Evolutionary conservation across 805 yeast species (phyloP).

Genomic region (Limtongia smithiae): DNA sequence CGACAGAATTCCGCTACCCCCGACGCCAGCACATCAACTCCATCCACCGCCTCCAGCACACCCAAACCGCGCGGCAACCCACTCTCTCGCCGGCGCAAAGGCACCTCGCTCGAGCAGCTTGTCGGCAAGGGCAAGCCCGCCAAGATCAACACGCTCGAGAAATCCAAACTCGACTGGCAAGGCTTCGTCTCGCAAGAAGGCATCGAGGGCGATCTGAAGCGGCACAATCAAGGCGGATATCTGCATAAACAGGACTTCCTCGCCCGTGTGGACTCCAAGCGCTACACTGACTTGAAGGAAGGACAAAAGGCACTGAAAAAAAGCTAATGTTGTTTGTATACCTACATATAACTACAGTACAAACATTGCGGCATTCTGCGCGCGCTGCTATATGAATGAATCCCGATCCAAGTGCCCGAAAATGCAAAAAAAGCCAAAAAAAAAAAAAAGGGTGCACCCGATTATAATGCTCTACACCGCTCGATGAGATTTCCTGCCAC

Average conservation of each 20-base stretch:
- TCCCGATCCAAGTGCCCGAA: background rate
- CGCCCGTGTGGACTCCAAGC: constrained; percentile 61
- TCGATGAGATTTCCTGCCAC: constrained; percentile 30
- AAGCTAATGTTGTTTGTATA: background rate
- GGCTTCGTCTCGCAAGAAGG: constrained; percentile 84
- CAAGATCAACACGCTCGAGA: constrained; percentile 86
- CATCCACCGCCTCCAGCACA: constrained; percentile 33
- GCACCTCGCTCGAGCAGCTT: constrained; percentile 20
- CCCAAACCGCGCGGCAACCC: background rate
- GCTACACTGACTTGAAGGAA: constrained; percentile 50
- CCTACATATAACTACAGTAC: background rate
- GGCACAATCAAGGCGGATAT: constrained; percentile 85
- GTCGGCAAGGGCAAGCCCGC: constrained; percentile 47
- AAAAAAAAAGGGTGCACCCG: too few species aligned
- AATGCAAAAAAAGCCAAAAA: background rate
- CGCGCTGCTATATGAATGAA: too few species aligned
- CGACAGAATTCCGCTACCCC: background rate
- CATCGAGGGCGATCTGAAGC: constrained; percentile 73
- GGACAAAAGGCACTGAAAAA: constrained; percentile 35
- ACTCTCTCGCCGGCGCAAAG: constrained; percentile 11
- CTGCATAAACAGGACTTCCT: constrained; percentile 89
- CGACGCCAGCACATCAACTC: background rate
- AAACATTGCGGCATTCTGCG: background rate
- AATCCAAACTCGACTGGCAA: constrained; percentile 92
- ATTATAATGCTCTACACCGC: background rate